Conservation (phyloP, 257 asterid species). For the Gardenia jasminoides region DNA sequence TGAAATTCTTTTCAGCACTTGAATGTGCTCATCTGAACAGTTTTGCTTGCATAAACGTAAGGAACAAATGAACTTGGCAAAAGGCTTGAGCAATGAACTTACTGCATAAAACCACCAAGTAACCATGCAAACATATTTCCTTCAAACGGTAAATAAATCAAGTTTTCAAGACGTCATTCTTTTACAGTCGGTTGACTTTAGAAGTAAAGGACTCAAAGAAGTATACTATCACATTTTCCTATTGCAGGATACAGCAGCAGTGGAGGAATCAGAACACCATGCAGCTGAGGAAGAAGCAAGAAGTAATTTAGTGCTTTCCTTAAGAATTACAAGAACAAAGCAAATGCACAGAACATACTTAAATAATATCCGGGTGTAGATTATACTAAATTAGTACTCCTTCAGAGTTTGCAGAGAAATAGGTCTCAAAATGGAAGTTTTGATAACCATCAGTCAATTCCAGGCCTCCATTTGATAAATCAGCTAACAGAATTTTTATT, state of each 20-base stretch:
- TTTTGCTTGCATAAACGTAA: not conserved
- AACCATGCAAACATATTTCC: not conserved
- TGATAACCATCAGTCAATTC: not conserved
- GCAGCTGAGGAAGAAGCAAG: slow-evolving; percentile 37
- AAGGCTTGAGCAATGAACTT: not conserved
- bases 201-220: not conserved
- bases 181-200: not conserved
- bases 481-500: not conserved
- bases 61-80: not conserved
- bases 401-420: not conserved
- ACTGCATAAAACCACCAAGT: not conserved
- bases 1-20: too few species aligned
- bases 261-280: slow-evolving; percentile 40
- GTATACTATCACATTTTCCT: slow-evolving; percentile 1
- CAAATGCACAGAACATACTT: not conserved
- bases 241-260: slow-evolving; percentile 41
- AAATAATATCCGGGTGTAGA: not conserved
- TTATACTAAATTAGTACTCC: not conserved
- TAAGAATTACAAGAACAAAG: not conserved
- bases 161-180: not conserved
- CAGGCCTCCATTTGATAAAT: not conserved
- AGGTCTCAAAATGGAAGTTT: not conserved
- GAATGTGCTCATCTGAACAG: not conserved
- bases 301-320: slow-evolving; percentile 37
- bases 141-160: not conserved